Percentiles rank a stretch among this genome's conserved stretches.
Conservation (phyloP, 148 eudicot genomes). For the Fallopia convolvulus region DNA sequence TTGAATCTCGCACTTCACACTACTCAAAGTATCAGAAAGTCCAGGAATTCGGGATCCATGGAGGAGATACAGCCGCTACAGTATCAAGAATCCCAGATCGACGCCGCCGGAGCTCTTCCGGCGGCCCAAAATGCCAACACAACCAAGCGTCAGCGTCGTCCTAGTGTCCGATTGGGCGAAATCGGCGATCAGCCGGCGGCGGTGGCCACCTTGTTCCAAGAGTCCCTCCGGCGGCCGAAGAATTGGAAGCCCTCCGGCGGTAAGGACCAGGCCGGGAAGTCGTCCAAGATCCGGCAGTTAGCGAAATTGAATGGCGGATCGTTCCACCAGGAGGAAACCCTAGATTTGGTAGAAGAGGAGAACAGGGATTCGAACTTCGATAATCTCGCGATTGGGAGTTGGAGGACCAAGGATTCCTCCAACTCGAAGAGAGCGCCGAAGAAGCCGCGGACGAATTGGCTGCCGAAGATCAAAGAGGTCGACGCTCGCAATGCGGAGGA, state of each 20-base stretch:
- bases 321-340: conserved; percentile 11
- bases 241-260: conserved; percentile 16
- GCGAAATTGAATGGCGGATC: conserved; percentile 15
- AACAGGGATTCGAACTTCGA: conserved; percentile 19
- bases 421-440: conserved; percentile 25
- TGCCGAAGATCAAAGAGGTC: conserved; percentile 17
- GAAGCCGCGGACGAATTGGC: conserved; percentile 32
- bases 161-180: conserved; percentile 38
- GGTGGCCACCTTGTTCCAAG: conserved; percentile 1
- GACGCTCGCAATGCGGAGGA: conserved; percentile 12
- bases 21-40: background rate
- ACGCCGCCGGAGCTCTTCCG: conserved; percentile 13
- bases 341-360: conserved; percentile 13
- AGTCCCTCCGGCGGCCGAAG: conserved; percentile 18
- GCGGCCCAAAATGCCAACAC: conserved; percentile 16
- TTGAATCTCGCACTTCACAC: conserved; percentile 1
- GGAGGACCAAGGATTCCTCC: conserved; percentile 22
- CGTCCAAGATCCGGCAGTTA: conserved; percentile 16
- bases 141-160: conserved; percentile 33
- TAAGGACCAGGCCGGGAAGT: conserved; percentile 14
- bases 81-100: conserved; percentile 15
- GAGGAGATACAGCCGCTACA: conserved; percentile 19
- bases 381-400: conserved; percentile 25
- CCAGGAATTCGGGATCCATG: conserved; percentile 9
- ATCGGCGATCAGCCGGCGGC: conserved; percentile 34